Percentiles rank a stretch among this genome's conserved stretches.
These are phyloP conservation scores for Oryza rufipogon DNA, from an alignment of 176 grass and related monocot genomes.

Conservation along the genomic window DNA sequence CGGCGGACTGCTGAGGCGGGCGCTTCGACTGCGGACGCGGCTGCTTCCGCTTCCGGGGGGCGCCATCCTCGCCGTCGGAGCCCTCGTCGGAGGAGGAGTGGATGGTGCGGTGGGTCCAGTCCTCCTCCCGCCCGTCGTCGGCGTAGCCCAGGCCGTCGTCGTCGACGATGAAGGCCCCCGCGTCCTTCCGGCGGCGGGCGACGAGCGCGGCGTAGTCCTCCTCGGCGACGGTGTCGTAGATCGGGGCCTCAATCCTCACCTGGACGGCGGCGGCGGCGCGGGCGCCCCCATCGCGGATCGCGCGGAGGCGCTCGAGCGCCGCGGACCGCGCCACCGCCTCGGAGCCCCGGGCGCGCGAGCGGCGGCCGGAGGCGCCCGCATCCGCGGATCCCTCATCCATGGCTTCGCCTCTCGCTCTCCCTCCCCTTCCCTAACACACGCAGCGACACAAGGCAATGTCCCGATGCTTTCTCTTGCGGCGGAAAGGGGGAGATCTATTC, in stretches of 20 bases:
- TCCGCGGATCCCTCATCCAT: constrained; percentile 53
- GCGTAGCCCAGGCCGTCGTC: constrained; percentile 88
- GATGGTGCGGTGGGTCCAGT: constrained; percentile 71
- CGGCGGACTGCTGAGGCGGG: constrained; percentile 52
- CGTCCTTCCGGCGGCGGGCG: constrained; percentile 67
- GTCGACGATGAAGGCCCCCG: constrained; percentile 75
- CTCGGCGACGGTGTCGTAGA: constrained; percentile 88
- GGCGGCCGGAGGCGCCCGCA: constrained; percentile 55
- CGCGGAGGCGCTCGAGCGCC: constrained; percentile 68
- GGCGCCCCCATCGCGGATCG: constrained; percentile 42
- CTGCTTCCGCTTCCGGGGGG: constrained; percentile 53
- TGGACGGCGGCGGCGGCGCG: constrained; percentile 48
- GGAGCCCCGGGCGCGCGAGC: constrained; percentile 53
- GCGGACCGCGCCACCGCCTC: constrained; percentile 57
- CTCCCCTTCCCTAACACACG: not conserved
- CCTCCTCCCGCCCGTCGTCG: constrained; percentile 93
- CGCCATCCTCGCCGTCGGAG: constrained; percentile 44
- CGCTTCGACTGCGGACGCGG: constrained; percentile 62
- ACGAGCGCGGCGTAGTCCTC: constrained; percentile 88
- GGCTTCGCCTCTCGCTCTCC: constrained; percentile 2
- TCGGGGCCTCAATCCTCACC: constrained; percentile 81
- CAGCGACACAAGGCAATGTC: not conserved
- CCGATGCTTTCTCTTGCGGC: not conserved
- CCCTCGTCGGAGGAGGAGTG: constrained; percentile 73
- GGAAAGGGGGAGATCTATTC: constrained; percentile 11